Evolutionary conservation across 371 early-diverging fungal species (phyloP).

Genomic region (Mortierella sp.): DNA sequence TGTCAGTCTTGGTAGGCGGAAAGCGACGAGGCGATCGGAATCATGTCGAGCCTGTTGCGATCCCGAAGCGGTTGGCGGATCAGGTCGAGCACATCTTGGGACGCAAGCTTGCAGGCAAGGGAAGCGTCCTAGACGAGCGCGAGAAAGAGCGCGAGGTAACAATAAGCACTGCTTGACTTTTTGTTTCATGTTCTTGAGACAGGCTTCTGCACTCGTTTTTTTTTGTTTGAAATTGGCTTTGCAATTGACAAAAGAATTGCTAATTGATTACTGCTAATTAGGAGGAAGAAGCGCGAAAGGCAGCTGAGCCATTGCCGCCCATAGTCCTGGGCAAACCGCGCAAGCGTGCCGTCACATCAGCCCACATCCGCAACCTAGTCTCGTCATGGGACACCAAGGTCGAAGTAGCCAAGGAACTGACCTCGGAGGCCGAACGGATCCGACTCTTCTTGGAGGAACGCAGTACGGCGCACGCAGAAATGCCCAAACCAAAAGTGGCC

Average conservation of each 20-base stretch:
- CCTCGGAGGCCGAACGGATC: constrained; percentile 38
- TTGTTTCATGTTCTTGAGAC: constrained; percentile 2
- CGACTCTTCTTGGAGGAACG: constrained; percentile 47
- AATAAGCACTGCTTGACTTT: background rate
- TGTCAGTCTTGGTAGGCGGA: constrained; percentile 23
- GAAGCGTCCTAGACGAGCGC: constrained; percentile 51
- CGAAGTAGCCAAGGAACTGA: constrained; percentile 45
- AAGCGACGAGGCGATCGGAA: constrained; percentile 52
- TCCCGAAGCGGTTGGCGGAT: constrained; percentile 51
- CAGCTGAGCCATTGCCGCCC: constrained; percentile 47
- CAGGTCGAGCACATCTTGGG: constrained; percentile 52
- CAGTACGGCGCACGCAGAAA: constrained; percentile 48
- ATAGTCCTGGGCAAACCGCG: constrained; percentile 54
- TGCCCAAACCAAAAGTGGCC: constrained; percentile 44
- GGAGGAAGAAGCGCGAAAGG: constrained; percentile 54
- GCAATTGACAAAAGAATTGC: background rate
- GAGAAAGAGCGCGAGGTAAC: constrained; percentile 54
- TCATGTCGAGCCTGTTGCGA: constrained; percentile 50
- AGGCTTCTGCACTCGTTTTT: background rate
- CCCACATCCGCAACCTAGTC: constrained; percentile 53
- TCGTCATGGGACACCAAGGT: constrained; percentile 58
- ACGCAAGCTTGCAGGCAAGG: constrained; percentile 59
- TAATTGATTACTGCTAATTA: background rate
- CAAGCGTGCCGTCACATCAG: constrained; percentile 50
- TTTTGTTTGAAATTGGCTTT: background rate